A percentile compares a stretch with the other conserved stretches of the same genome.
phyloP scores from a whole-genome alignment of 139 green algal genomes.

The Picochlorum sp. region DNA sequence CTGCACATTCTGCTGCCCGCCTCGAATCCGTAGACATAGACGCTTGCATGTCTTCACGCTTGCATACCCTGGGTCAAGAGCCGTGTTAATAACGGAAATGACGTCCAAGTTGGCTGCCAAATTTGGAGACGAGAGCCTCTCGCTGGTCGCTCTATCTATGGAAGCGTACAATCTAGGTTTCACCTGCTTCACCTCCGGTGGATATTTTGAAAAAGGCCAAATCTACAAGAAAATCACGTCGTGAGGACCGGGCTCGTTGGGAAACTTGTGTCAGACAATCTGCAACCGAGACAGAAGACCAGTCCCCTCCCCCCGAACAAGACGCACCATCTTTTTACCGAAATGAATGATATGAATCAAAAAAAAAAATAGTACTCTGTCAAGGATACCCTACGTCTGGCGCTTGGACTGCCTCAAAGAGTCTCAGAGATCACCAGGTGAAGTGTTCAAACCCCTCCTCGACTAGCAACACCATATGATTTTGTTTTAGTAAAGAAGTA shows the following conservation, averaged over 20 bases:
- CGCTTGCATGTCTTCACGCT: constrained; percentile 21
- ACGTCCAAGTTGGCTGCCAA: constrained; percentile 19
- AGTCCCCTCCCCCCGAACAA: too few species aligned
- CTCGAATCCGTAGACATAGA: background rate
- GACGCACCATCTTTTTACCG: too few species aligned
- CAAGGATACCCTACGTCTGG: too few species aligned
- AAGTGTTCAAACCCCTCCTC: too few species aligned
- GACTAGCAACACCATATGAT: too few species aligned
- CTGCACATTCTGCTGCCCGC: constrained; percentile 9
- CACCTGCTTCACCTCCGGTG: background rate
- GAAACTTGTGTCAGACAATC: too few species aligned
- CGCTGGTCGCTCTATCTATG: constrained; percentile 17
- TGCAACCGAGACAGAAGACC: too few species aligned
- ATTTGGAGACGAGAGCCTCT: constrained; percentile 21
- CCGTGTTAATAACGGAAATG: constrained; percentile 7
- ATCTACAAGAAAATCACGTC: constrained; percentile 1
- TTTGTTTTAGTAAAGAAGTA: too few species aligned
- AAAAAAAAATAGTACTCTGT: too few species aligned
- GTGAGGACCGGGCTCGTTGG: background rate
- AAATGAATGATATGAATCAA: too few species aligned
- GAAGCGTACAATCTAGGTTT: constrained; percentile 15
- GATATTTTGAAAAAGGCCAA: constrained; percentile 4
- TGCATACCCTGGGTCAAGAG: constrained; percentile 12
- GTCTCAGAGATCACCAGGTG: too few species aligned
- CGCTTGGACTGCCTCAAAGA: too few species aligned